A percentile compares a stretch with the other conserved stretches of the same genome.
Evolutionary conservation across 75 land plant genomes (phyloP).

Genomic region (Cunninghamia lanceolata): DNA sequence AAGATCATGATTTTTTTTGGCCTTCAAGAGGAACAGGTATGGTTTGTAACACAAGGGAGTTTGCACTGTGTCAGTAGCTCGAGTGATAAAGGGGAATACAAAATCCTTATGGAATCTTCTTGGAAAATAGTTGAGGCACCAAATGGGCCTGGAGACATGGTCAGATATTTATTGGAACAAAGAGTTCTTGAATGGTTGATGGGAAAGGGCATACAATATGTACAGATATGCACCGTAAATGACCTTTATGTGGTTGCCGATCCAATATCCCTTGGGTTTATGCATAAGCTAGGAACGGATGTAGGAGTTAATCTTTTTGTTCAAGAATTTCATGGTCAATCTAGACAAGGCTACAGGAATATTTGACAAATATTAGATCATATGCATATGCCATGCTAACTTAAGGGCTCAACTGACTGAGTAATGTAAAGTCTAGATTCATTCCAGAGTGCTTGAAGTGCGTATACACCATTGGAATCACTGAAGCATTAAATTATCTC

Average conservation of each 20-base stretch:
- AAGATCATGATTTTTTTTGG: too few species aligned
- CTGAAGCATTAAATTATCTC: too few species aligned
- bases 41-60: conserved; percentile 33
- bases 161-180: conserved; percentile 16
- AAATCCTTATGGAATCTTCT: conserved; percentile 28
- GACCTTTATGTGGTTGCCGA: conserved; percentile 23
- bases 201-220: conserved; percentile 16
- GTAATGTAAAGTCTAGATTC: too few species aligned
- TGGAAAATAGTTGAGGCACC: conserved; percentile 28
- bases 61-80: conserved; percentile 16
- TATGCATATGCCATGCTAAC: too few species aligned
- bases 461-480: too few species aligned
- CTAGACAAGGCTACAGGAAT: background rate
- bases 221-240: conserved; percentile 31
- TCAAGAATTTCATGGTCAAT: background rate
- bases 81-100: conserved; percentile 4
- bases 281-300: conserved; percentile 21
- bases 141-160: conserved; percentile 20
- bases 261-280: conserved; percentile 28
- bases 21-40: too few species aligned
- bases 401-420: too few species aligned
- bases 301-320: conserved; percentile 24
- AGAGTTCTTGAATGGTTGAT: conserved; percentile 20
- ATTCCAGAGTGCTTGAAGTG: too few species aligned
- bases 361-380: too few species aligned